Conservation (phyloP, 2,329 filamentous ascomycete species). For the Coleophoma crateriformis region DNA sequence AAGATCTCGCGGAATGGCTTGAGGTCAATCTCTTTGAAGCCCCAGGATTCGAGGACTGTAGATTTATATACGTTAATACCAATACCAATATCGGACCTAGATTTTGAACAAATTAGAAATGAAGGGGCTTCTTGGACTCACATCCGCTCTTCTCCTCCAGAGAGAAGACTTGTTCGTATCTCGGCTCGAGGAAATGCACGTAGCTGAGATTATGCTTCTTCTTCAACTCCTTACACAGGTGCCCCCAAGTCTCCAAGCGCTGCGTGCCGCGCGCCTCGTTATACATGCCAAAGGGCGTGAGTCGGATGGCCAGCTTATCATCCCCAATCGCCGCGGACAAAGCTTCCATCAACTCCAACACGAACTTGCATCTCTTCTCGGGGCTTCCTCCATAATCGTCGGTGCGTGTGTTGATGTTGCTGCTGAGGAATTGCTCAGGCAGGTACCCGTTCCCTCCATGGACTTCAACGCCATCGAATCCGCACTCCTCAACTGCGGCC, state of each 20-base stretch:
- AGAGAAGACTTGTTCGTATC: conserved; percentile 45
- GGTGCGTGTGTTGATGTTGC: conserved; percentile 46
- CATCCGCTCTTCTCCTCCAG: conserved; percentile 40
- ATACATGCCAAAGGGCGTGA: conserved; percentile 53
- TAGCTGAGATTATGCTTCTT: conserved; percentile 47
- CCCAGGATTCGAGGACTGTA: conserved; percentile 38
- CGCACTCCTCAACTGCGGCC: conserved; percentile 44
- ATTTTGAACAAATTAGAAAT: background rate
- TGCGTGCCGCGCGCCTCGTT: conserved; percentile 45
- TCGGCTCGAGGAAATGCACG: conserved; percentile 49
- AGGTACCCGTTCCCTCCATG: conserved; percentile 41
- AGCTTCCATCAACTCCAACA: conserved; percentile 45
- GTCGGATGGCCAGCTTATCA: conserved; percentile 47
- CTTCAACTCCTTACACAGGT: conserved; percentile 44
- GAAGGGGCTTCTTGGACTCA: conserved; percentile 4
- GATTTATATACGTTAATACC: background rate
- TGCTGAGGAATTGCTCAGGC: conserved; percentile 52
- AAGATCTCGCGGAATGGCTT: conserved; percentile 44
- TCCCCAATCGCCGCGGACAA: conserved; percentile 43
- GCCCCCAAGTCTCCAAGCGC: conserved; percentile 46
- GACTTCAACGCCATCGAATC: conserved; percentile 46
- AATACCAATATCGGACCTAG: background rate
- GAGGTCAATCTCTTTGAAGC: conserved; percentile 37
- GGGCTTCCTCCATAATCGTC: conserved; percentile 44
- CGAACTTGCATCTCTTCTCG: conserved; percentile 44